phyloP scores from a whole-genome alignment of 2,329 filamentous ascomycete genomes.

The Arachnomyces sp. region DNA sequence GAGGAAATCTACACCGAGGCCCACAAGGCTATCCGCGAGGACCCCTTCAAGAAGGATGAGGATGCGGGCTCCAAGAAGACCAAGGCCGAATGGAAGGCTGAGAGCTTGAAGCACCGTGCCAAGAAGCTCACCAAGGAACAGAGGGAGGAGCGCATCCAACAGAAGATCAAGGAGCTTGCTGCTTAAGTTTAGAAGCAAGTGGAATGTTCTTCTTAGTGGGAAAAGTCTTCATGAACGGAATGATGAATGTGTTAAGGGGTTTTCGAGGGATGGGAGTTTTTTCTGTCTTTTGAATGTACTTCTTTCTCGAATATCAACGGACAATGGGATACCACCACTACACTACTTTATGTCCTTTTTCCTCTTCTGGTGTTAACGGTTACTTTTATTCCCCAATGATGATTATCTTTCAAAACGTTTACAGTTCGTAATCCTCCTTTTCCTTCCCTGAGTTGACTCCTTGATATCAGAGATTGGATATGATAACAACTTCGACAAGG shows the following conservation, averaged over 20 bases:
- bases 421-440: no score
- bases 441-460: no score
- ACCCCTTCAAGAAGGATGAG: conserved; percentile 90
- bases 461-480: no score
- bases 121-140: conserved; percentile 73
- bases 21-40: conserved; percentile 92
- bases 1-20: conserved; percentile 95
- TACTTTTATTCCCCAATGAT: no score
- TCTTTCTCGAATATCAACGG: conserved; percentile 18
- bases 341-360: no score
- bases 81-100: conserved; percentile 95
- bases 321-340: no score
- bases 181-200: conserved; percentile 23
- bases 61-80: conserved; percentile 74
- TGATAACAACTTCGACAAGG: no score
- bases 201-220: background rate
- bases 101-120: conserved; percentile 81
- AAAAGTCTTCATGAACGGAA: background rate
- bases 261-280: conserved; percentile 13
- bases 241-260: background rate
- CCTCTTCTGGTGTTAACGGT: no score
- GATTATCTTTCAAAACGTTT: no score
- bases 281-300: conserved; percentile 1
- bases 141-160: conserved; percentile 75
- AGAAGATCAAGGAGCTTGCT: conserved; percentile 75